Base-by-base conservation (phyloP, 768 basidiomycete species). In the Podaxis rugospora region DNA sequence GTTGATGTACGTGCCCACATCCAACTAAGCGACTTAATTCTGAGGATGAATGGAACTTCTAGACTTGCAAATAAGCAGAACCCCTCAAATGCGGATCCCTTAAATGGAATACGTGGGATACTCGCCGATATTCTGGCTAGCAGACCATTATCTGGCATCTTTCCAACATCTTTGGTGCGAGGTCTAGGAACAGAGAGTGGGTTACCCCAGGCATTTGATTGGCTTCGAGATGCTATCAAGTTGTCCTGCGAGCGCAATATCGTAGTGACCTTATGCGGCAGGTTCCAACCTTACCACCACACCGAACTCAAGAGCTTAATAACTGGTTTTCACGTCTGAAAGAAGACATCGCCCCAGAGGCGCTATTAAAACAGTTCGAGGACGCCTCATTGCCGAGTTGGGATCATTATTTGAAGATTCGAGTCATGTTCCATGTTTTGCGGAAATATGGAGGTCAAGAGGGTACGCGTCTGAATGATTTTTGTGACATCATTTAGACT, bases 51-150 rank as follows among this genome's bases (percentile, higher is more conserved):
- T 18, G 28, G 47, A n/a, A 36, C 23, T 32, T 9, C 42, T 44
- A 80, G 78, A 62, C 67, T 88, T 32, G 85, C 83, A 62, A 88
- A 85, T 71, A 88, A 88, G 70, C 80, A 83, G 66, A 86, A 89
- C 71, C 62, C 79, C 47, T 79, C 84, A 14, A 78, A 81, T 61
- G 75, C 79, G 32, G 75, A 83, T 68, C 72, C 78, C 39, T 70
- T 82, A 4, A 75, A 78, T 59, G 78, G 83, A 62, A 77, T 89
- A 11, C 70, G 72, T 7, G 65, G 68, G 32, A 59, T 60, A 1
- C 75, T 77, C 44, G 68, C 71, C 4, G 64, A 65, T 37, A 65
- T 59, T 1, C 65, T 83, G 25, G 16, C 18, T n/a, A 55, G 68
- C 1, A 71, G 75, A 1, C 70, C 67, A n/a, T 59, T 69, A 3